phyloP scores from a whole-genome alignment of 2,329 filamentous ascomycete species.

The Diaporthe destruens region DNA sequence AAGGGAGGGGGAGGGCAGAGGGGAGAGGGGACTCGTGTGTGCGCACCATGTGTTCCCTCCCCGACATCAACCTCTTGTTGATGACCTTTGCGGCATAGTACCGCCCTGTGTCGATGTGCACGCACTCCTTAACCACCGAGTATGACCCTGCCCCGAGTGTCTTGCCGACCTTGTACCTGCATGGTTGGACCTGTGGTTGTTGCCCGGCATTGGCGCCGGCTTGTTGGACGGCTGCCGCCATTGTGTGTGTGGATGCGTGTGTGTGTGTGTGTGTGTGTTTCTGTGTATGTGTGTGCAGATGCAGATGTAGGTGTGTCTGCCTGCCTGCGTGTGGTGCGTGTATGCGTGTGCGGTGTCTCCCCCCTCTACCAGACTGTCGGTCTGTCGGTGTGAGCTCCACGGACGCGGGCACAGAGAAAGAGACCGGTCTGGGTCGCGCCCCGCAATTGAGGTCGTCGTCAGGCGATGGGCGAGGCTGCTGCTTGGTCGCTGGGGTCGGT shows the following conservation, averaged over 20 bases:
- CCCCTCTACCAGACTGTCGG: conserved; percentile 4
- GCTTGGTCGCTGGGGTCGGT: conserved; percentile 7
- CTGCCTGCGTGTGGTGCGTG: background rate
- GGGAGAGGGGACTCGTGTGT: conserved; percentile 38
- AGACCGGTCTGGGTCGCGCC: conserved; percentile 36
- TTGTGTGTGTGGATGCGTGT: conserved; percentile 33
- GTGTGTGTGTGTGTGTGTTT: background rate
- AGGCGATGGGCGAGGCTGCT: conserved; percentile 26
- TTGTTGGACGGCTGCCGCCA: conserved; percentile 41
- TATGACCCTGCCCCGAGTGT: conserved; percentile 96
- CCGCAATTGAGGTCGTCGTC: conserved; percentile 33
- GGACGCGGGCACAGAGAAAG: background rate
- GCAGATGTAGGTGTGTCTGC: background rate
- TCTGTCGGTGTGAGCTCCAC: conserved; percentile 31
- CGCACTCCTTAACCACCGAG: conserved; percentile 98
- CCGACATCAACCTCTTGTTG: conserved; percentile 98
- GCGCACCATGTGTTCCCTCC: conserved; percentile 94
- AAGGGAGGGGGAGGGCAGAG: too few species aligned
- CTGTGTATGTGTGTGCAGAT: background rate
- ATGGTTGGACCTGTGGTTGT: conserved; percentile 85
- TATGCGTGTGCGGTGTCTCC: background rate
- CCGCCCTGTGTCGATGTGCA: conserved; percentile 96
- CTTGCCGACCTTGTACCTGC: conserved; percentile 98
- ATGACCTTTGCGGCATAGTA: conserved; percentile 99
- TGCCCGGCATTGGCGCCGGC: conserved; percentile 45